Evolutionary conservation across 2,329 filamentous ascomycete genomes (phyloP), one percentile per base, ranked within the genome.

Genomic region (Dryadomyces sulphureus): DNA sequence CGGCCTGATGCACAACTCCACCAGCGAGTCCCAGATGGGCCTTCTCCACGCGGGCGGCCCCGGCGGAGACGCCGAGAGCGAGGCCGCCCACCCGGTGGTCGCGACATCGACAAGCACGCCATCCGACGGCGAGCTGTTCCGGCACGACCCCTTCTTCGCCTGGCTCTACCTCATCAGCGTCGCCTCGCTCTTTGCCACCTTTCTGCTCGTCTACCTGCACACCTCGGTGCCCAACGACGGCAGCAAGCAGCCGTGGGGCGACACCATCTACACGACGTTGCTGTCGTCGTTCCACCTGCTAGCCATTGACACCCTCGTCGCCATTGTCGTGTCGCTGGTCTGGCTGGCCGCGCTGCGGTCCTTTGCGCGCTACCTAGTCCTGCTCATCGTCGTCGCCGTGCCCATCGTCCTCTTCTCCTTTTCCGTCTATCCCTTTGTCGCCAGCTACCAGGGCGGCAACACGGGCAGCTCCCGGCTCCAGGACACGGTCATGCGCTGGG

Each of bases 231-330:
- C 84, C 16, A 20, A 27, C 27, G 45, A 41, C 21, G 47, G 48
- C 45, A 70, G 71, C 46, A 84, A 84, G 57, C 73, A 74, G 49
- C 81, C 82, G 1, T 75, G 93, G 47, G 90, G 89, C 14, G 92
- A 98, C 61, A 95, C 90, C 1, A 87, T 98, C 48, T 98, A 98
- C 62, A 87, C 84, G 14, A 88, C 86, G 5, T 66, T 98, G 32
- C 81, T 84, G 54, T 79, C 80, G 43, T 95, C 89, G 0, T 92
- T 93, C 57, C 81, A 92, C 57, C 81, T 96, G 53, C 77, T 98
- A 38, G 84, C 86, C 2, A 78, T 92, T 45, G 93, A 96, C 63
- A 96, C 92, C 1, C 62, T 96, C 17, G 81, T 95, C n/a, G 84
- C 92, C 1, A 69, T 95, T 35, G 68, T 93, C 32, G 84, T 96